Percentiles rank a stretch among this genome's conserved stretches.
Evolutionary conservation across 176 grass and related monocot species (phyloP).

Genomic region (Triticum timopheevii): DNA sequence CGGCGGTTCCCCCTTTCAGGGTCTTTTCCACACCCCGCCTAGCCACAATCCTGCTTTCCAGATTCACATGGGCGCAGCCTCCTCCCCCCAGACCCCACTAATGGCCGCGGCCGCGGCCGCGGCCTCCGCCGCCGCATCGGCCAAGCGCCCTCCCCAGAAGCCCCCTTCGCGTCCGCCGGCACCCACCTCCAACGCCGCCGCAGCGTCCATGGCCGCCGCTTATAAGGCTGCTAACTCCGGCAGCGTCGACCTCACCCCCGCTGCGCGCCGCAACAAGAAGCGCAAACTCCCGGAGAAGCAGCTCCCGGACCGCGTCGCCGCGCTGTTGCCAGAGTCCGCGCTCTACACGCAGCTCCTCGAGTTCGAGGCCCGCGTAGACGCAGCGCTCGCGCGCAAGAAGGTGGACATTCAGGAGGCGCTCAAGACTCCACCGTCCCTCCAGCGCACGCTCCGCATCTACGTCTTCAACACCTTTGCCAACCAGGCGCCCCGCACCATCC

Average conservation of each 20-base stretch:
- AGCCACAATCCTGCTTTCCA: conserved; percentile 78
- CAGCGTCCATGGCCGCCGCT: conserved; percentile 27
- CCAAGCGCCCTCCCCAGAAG: conserved; percentile 78
- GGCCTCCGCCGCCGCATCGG: conserved; percentile 20
- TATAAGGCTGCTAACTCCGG: conserved; percentile 46
- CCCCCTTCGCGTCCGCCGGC: conserved; percentile 45
- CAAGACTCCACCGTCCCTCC: conserved; percentile 76
- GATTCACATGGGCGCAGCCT: conserved; percentile 60
- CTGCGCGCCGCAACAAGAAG: conserved; percentile 83
- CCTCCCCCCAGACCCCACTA: conserved; percentile 38
- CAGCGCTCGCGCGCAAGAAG: conserved; percentile 79
- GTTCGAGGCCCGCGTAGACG: conserved; percentile 86
- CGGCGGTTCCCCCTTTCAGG: conserved; percentile 52
- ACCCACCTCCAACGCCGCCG: conserved; percentile 29
- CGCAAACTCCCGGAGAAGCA: conserved; percentile 92
- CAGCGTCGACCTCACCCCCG: conserved; percentile 64
- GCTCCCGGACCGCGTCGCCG: conserved; percentile 85
- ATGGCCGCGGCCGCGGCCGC: conserved; percentile 34
- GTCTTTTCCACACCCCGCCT: conserved; percentile 65
- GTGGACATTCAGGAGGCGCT: conserved; percentile 90
- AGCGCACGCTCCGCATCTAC: conserved; percentile 92
- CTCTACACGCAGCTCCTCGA: conserved; percentile 96
- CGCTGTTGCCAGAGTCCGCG: conserved; percentile 81
- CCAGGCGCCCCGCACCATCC: conserved; percentile 60
- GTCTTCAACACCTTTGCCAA: conserved; percentile 94